Conservation (phyloP, 106 monocot genomes). For the Dioscorea zingiberensis region DNA sequence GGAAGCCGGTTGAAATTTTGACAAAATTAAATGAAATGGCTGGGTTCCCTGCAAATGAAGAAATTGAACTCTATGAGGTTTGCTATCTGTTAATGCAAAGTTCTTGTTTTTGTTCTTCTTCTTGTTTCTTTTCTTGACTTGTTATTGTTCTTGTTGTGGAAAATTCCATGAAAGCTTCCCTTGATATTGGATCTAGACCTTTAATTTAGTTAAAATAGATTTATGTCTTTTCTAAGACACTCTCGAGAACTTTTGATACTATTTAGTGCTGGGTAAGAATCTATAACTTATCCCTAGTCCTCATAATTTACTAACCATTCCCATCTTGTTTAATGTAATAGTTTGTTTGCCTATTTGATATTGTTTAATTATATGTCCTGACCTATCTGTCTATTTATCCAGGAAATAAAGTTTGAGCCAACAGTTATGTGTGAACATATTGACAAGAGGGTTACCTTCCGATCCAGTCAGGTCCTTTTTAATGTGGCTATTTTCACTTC, state of each 20-base stretch:
- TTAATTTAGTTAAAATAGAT: too few species aligned
- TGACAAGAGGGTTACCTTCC: conserved; percentile 72
- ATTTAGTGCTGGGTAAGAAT: too few species aligned
- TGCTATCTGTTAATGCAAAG: conserved; percentile 2
- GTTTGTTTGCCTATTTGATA: too few species aligned
- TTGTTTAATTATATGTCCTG: background rate
- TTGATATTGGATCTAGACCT: too few species aligned
- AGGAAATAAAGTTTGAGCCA: conserved; percentile 99
- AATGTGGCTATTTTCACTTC: background rate
- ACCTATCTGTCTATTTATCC: background rate
- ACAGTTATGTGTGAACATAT: conserved; percentile 94
- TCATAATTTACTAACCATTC: too few species aligned
- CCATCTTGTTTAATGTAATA: too few species aligned
- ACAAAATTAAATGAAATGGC: conserved; percentile 88
- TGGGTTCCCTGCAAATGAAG: conserved; percentile 69
- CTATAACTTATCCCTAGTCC: too few species aligned
- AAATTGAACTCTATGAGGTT: conserved; percentile 96
- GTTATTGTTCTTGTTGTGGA: too few species aligned
- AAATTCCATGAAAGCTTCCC: too few species aligned
- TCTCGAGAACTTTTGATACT: too few species aligned
- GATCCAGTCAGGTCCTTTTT: conserved; percentile 66
- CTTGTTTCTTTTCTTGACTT: background rate
- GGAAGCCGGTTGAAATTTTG: conserved; percentile 81
- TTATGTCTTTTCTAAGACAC: too few species aligned
- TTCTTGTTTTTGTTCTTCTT: background rate